phyloP scores from a whole-genome alignment of 2,329 filamentous ascomycete species.

The Fonsecaea pugnacius region DNA sequence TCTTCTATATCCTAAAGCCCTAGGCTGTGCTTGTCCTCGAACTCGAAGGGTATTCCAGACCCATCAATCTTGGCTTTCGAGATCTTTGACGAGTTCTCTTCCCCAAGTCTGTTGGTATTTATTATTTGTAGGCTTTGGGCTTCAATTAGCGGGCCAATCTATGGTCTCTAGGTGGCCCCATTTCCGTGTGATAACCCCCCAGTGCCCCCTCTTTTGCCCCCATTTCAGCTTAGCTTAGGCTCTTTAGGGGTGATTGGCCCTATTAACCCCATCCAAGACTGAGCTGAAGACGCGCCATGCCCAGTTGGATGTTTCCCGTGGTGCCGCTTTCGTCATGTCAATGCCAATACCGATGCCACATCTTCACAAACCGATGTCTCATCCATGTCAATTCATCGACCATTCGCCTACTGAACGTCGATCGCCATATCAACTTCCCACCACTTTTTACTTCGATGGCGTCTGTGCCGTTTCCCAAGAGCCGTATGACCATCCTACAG shows the following conservation, averaged over 20 bases:
- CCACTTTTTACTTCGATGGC: constrained; percentile 2
- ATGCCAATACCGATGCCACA: constrained; percentile 11
- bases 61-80: constrained; percentile 3
- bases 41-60: not conserved
- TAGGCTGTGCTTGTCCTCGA: not conserved
- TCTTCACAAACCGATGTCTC: constrained; percentile 10
- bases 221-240: constrained; percentile 1
- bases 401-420: constrained; percentile 18
- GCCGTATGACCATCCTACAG: not conserved
- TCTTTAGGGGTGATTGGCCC: constrained; percentile 4
- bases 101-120: not conserved
- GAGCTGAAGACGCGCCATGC: constrained; percentile 18
- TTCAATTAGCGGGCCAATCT: not conserved
- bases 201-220: not conserved
- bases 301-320: constrained; percentile 10
- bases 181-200: not conserved
- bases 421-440: constrained; percentile 23
- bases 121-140: not conserved
- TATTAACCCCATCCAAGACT: not conserved
- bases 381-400: constrained; percentile 15
- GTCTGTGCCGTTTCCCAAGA: constrained; percentile 16
- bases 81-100: not conserved
- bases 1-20: not conserved
- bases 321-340: constrained; percentile 29
- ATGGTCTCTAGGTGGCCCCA: not conserved